Evolutionary conservation across 108 stramenopile genomes (phyloP).

Genomic region (Pseudonitzschia multiseries): DNA sequence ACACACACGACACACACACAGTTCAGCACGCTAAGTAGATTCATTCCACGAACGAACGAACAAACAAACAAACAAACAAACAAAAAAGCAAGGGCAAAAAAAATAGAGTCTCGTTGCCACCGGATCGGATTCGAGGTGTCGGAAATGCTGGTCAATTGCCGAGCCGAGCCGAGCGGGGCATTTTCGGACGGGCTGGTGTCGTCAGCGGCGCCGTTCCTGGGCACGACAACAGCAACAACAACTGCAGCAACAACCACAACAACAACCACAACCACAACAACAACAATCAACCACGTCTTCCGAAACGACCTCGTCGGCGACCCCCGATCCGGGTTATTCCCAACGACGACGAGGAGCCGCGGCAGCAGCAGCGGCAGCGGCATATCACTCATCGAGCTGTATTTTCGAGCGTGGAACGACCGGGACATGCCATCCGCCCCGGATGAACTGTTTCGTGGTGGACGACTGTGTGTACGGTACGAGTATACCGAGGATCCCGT

Average conservation of each 20-base stretch:
- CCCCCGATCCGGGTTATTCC: no score
- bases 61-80: no score
- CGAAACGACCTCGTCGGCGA: no score
- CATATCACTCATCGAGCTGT: constrained; percentile 49
- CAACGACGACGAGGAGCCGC: no score
- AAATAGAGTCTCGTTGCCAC: constrained; percentile 17
- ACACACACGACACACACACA: no score
- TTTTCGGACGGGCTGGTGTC: constrained; percentile 10
- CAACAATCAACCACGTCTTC: neutral
- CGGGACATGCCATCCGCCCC: constrained; percentile 60
- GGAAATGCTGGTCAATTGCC: constrained; percentile 29
- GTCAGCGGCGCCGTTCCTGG: neutral
- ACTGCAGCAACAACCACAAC: no score
- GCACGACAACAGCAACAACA: neutral
- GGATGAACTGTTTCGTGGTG: constrained; percentile 40
- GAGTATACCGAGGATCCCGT: constrained; percentile 47
- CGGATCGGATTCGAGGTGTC: constrained; percentile 15
- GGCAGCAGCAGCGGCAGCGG: no score
- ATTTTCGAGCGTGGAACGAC: constrained; percentile 67
- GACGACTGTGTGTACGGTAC: constrained; percentile 66
- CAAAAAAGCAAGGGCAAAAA: no score
- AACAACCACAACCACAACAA: neutral
- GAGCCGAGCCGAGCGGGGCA: constrained; percentile 16
- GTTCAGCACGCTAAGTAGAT: no score
- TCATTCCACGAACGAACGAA: no score